These are phyloP conservation scores for Carallia pectinifolia DNA, from an alignment of 345 rosid genomes.

Conservation along the genomic window DNA sequence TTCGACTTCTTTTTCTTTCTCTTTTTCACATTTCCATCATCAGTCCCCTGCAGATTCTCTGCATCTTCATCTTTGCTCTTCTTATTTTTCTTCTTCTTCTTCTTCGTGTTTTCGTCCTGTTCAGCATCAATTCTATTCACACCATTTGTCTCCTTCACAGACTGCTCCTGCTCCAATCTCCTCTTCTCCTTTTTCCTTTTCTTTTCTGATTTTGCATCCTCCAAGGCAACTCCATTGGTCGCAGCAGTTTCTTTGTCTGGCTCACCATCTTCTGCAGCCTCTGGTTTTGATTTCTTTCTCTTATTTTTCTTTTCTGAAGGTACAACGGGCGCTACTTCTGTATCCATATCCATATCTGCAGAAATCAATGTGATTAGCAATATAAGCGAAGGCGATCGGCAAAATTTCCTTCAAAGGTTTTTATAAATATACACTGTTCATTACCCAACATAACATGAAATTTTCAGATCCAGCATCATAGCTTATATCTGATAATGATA, in stretches of 20 bases:
- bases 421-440: background rate
- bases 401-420: background rate
- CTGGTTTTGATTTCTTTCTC: conserved; percentile 55
- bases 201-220: conserved; percentile 51
- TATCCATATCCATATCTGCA: conserved; percentile 39
- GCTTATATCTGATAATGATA: too few relatives aligned
- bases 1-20: conserved; percentile 6
- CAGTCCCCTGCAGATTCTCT: conserved; percentile 5
- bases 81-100: conserved; percentile 33
- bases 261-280: conserved; percentile 33
- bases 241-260: conserved; percentile 26
- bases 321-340: conserved; percentile 48
- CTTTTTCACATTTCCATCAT: conserved; percentile 25
- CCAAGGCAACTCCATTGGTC: conserved; percentile 33
- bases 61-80: conserved; percentile 29
- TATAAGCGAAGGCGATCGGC: background rate
- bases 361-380: background rate
- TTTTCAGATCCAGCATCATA: too few relatives aligned
- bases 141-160: conserved; percentile 20
- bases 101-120: conserved; percentile 20
- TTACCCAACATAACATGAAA: too few relatives aligned
- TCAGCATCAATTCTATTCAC: conserved; percentile 5
- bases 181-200: conserved; percentile 53
- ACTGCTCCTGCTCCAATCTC: conserved; percentile 32
- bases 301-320: conserved; percentile 58